phyloP scores from a whole-genome alignment of 2,329 filamentous ascomycete species.

The Botryotinia globosa region DNA sequence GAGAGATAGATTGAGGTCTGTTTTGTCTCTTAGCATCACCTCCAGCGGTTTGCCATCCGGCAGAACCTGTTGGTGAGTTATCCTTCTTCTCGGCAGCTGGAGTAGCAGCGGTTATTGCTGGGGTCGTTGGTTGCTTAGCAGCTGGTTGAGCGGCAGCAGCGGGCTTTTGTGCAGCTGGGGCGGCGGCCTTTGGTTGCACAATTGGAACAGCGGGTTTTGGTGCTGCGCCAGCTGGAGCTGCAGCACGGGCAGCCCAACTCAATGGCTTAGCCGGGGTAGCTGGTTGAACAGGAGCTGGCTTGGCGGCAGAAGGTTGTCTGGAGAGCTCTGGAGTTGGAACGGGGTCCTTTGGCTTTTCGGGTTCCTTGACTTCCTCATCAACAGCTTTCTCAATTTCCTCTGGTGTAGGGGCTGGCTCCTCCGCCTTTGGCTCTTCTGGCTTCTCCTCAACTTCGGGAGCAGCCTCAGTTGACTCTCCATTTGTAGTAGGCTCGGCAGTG shows the following conservation, averaged over 20 bases:
- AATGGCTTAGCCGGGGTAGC: constrained; percentile 54
- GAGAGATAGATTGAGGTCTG: constrained; percentile 64
- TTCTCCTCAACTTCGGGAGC: constrained; percentile 39
- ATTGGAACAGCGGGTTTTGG: constrained; percentile 56
- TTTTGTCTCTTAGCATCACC: constrained; percentile 75
- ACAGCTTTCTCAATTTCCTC: constrained; percentile 52
- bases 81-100: constrained; percentile 41
- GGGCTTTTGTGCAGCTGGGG: constrained; percentile 50
- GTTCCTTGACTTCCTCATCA: constrained; percentile 55
- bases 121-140: constrained; percentile 37
- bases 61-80: constrained; percentile 37
- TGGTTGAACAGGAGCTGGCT: constrained; percentile 45
- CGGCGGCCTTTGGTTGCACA: constrained; percentile 52
- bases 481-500: constrained; percentile 42
- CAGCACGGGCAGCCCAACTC: constrained; percentile 71
- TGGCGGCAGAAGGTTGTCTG: constrained; percentile 45
- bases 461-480: constrained; percentile 42
- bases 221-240: constrained; percentile 53
- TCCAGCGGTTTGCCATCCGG: constrained; percentile 85
- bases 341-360: constrained; percentile 66
- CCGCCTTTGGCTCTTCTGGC: constrained; percentile 35
- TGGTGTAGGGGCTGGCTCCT: constrained; percentile 41
- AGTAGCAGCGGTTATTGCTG: constrained; percentile 47
- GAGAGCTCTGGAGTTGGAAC: constrained; percentile 48
- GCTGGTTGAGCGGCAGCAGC: constrained; percentile 37